These are phyloP conservation scores for Naganishia sp. DNA, from an alignment of 1,284 basidiomycete genomes.

Conservation along the genomic window DNA sequence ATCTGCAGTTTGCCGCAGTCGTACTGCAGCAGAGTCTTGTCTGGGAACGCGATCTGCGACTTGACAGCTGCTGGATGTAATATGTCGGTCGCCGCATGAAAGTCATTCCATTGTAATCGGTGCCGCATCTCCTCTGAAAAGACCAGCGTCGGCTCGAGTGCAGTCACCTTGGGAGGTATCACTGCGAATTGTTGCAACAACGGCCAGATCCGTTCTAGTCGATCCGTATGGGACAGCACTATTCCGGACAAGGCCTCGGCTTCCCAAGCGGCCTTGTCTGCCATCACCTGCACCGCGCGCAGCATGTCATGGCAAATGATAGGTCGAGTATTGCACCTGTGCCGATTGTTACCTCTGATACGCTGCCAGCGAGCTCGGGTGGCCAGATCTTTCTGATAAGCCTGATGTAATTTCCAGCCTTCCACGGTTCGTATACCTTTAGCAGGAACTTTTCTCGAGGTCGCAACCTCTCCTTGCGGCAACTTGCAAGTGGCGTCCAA, in stretches of 20 bases:
- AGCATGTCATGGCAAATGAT: constrained; percentile 69
- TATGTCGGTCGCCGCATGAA: constrained; percentile 61
- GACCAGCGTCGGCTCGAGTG: constrained; percentile 69
- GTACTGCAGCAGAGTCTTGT: constrained; percentile 85
- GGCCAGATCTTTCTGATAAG: constrained; percentile 61
- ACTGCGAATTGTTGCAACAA: constrained; percentile 77
- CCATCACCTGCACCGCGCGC: background rate
- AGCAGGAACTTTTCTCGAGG: constrained; percentile 56
- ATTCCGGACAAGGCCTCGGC: constrained; percentile 36
- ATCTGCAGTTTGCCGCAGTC: constrained; percentile 95
- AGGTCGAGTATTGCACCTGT: constrained; percentile 68
- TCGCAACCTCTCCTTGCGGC: constrained; percentile 55
- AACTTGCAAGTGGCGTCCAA: constrained; percentile 74
- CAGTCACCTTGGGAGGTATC: constrained; percentile 76
- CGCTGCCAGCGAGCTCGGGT: constrained; percentile 68
- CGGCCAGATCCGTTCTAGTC: constrained; percentile 62
- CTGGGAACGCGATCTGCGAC: constrained; percentile 91
- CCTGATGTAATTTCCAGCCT: constrained; percentile 67
- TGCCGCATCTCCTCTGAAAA: constrained; percentile 57
- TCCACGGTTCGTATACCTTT: constrained; percentile 71
- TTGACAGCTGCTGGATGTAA: constrained; percentile 76
- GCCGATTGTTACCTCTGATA: constrained; percentile 70
- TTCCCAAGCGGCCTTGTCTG: background rate
- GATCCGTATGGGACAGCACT: constrained; percentile 66
- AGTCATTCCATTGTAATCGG: constrained; percentile 46